phyloP scores from a whole-genome alignment of 495 filamentous ascomycete species.

The Articulospora tetracladia region DNA sequence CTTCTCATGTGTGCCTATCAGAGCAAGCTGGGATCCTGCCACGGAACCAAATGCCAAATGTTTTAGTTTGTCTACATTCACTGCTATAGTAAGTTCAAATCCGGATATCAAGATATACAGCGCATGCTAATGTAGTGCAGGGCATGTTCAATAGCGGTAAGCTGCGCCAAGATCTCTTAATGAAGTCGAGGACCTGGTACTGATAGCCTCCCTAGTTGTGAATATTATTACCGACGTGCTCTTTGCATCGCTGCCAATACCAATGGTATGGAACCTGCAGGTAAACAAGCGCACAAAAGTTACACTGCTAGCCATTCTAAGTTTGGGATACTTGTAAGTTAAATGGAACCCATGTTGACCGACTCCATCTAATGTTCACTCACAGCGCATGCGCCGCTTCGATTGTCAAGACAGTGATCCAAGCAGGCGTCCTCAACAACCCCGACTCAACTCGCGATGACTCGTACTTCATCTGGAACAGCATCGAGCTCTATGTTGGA shows the following conservation, averaged over 20 bases:
- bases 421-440: neutral
- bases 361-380: neutral
- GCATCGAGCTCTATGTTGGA: constrained; percentile 27
- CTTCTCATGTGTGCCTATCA: constrained; percentile 32
- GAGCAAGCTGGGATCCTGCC: constrained; percentile 30
- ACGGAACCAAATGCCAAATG: constrained; percentile 23
- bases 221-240: constrained; percentile 44
- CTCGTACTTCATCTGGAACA: constrained; percentile 18
- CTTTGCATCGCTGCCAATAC: constrained; percentile 41
- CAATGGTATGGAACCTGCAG: constrained; percentile 41
- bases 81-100: constrained; percentile 25
- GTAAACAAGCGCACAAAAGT: constrained; percentile 34
- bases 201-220: constrained; percentile 23
- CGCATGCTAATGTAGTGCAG: neutral
- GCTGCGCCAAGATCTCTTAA: constrained; percentile 2
- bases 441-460: constrained; percentile 6
- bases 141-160: constrained; percentile 32
- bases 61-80: constrained; percentile 30
- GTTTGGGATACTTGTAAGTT: constrained; percentile 39
- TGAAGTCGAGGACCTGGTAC: neutral
- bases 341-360: neutral
- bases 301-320: constrained; percentile 39
- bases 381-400: constrained; percentile 11
- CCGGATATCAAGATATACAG: neutral
- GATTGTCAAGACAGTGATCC: constrained; percentile 19